Base-by-base conservation (phyloP, 2,329 filamentous ascomycete genomes). In the Apiospora hydei region DNA sequence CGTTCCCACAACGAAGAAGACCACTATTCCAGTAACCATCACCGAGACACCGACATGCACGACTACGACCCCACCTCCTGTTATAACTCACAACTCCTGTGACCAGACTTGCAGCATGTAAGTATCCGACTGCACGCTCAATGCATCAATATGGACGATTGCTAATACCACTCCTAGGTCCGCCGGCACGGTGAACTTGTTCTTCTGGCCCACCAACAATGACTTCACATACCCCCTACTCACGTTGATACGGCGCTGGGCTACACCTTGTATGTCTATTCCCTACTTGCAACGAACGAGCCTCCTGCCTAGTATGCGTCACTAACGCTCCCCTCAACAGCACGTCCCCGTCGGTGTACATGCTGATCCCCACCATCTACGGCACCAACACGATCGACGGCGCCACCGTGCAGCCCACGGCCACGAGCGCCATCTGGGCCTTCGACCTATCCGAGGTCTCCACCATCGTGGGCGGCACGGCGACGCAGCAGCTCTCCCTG, bases 291-390 rank as follows among this genome's bases (percentile, higher is more conserved):
- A 13, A 4, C 26, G 14, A 21, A 24, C 16, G 34, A 13, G 3
- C 69, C 24, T 64, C 68, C 47, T 26, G 13, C 38, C 43, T 14
- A 26, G 18, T 57, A 51, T 43, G 64, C 21, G 49, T 24, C 14
- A 34, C 57, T 69, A 71, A 76, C 72, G 18, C 26, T 51, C 51
- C 2, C 18, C 46, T 11, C 44, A 38, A 71, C 68, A 83, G 82
- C 72, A 82, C 81, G n/a, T 83, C 80, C 1, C 82, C 82, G 4
- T 83, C 82, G 8, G 80, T 83, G 46, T 84, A 84, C 74, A 77
- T 83, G 74, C 70, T 81, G 26, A 79, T 84, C 71, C 79, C 80
- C 24, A 81, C 81, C n/a, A 78, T 81, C 6, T 75, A 71, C 24
- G 82, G 80, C 43, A 77, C 74, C 74, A 83, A 83, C 74, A 74